phyloP scores from a whole-genome alignment of 2,329 filamentous ascomycete species.

The Botrytis hyacinthi region DNA sequence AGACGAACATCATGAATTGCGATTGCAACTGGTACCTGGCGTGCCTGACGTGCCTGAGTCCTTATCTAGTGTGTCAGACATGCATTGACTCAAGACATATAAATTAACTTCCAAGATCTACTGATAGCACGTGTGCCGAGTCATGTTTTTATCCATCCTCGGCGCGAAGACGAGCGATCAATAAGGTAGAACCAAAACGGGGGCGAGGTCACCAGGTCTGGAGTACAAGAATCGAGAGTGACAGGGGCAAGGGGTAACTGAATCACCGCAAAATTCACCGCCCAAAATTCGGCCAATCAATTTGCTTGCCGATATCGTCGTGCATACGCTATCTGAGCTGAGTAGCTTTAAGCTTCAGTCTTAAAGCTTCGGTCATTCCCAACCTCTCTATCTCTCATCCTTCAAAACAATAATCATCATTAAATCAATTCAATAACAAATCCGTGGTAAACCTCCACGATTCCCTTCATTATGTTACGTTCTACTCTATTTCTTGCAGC shows the following conservation, averaged over 20 bases:
- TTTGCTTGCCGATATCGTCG: constrained; percentile 9
- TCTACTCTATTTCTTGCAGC: constrained; percentile 9
- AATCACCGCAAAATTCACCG: background rate
- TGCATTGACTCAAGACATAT: background rate
- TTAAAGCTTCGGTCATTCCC: constrained; percentile 7
- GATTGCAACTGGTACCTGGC: background rate
- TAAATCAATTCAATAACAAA: background rate
- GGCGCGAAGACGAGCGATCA: background rate
- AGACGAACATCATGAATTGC: background rate
- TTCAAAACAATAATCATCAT: background rate
- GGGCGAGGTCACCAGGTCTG: background rate
- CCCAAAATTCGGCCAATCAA: background rate
- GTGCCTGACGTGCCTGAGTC: background rate
- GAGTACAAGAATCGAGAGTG: background rate
- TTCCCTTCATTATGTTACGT: constrained; percentile 17
- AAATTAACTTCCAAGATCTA: background rate
- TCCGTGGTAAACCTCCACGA: background rate
- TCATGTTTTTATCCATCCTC: background rate
- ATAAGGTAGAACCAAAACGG: background rate
- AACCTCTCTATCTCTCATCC: constrained; percentile 2
- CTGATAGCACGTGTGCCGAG: background rate
- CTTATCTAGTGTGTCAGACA: background rate
- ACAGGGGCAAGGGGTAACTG: background rate
- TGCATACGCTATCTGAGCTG: constrained; percentile 9
- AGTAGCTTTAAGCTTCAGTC: background rate